phyloP scores from a whole-genome alignment of 805 yeast genomes.

The Candida nitratophila region DNA sequence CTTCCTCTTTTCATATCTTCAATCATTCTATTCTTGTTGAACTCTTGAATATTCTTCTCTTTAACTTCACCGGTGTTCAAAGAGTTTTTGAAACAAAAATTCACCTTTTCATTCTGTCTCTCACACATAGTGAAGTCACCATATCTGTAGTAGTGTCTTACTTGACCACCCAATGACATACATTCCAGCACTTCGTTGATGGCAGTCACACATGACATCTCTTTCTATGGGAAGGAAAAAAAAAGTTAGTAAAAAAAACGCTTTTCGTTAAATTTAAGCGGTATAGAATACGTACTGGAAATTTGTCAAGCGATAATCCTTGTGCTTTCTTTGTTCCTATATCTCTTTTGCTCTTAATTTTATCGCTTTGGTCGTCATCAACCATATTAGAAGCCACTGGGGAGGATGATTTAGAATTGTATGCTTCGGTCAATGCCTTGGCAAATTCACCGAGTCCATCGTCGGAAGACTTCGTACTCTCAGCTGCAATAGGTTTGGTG shows the following conservation, averaged over 20 bases:
- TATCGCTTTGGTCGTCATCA: neutral
- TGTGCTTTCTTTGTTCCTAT: slow-evolving; percentile 22
- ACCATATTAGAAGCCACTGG: slow-evolving; percentile 1
- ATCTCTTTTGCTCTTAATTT: slow-evolving; percentile 12
- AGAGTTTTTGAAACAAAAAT: slow-evolving; percentile 65
- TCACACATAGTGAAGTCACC: slow-evolving; percentile 73
- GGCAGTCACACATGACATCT: slow-evolving; percentile 69
- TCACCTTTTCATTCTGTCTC: slow-evolving; percentile 63
- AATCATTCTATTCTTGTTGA: slow-evolving; percentile 56
- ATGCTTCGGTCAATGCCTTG: slow-evolving; percentile 12
- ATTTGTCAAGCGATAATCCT: slow-evolving; percentile 17
- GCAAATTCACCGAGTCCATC: neutral
- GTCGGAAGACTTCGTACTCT: neutral
- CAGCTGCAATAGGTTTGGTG: neutral
- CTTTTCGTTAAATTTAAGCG: too few species aligned
- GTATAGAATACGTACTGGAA: slow-evolving; percentile 22
- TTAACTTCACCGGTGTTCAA: slow-evolving; percentile 49
- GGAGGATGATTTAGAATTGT: slow-evolving; percentile 14
- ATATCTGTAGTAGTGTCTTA: slow-evolving; percentile 74
- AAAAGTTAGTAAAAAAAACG: slow-evolving; percentile 3
- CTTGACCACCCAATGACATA: slow-evolving; percentile 86
- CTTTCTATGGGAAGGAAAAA: slow-evolving; percentile 21
- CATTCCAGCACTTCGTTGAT: slow-evolving; percentile 83
- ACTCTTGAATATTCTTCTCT: slow-evolving; percentile 51
- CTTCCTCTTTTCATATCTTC: slow-evolving; percentile 61